Percentiles rank a stretch among this genome's conserved stretches.
Evolutionary conservation across 306 rosid species (phyloP).

Genomic region (Albizia julibrissin): DNA sequence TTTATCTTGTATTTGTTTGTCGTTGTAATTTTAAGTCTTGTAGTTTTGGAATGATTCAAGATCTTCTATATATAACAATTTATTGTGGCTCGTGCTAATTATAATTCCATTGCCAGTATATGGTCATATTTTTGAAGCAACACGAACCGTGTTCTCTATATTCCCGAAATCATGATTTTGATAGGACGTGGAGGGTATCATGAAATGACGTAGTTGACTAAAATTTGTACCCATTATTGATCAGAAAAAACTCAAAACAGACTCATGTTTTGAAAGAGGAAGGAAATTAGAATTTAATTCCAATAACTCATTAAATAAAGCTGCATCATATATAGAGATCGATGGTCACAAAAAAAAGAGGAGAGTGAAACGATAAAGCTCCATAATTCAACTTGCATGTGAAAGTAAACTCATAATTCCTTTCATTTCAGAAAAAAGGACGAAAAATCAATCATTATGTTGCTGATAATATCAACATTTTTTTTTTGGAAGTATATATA

Average conservation of each 20-base stretch:
- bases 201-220: conserved; percentile 27
- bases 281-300: not conserved
- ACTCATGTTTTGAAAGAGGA: not conserved
- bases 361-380: not conserved
- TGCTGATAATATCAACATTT: not conserved
- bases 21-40: not conserved
- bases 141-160: not conserved
- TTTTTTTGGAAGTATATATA: not conserved
- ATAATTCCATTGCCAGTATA: too few relatives aligned
- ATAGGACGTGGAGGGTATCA: not conserved
- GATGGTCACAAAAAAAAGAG: not conserved
- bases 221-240: not conserved
- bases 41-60: not conserved
- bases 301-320: not conserved
- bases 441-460: not conserved
- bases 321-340: not conserved
- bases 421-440: not conserved
- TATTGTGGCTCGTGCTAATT: not conserved
- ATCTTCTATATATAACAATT: not conserved
- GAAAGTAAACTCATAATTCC: not conserved
- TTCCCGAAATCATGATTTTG: conserved; percentile 7
- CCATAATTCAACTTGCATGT: not conserved
- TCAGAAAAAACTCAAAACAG: not conserved
- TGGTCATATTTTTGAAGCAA: not conserved
- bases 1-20: not conserved